Percentiles rank a stretch among this genome's conserved stretches.
Evolutionary conservation across 352 stramenopile species (phyloP).

Genomic region (Heterotrichella gracilis): DNA sequence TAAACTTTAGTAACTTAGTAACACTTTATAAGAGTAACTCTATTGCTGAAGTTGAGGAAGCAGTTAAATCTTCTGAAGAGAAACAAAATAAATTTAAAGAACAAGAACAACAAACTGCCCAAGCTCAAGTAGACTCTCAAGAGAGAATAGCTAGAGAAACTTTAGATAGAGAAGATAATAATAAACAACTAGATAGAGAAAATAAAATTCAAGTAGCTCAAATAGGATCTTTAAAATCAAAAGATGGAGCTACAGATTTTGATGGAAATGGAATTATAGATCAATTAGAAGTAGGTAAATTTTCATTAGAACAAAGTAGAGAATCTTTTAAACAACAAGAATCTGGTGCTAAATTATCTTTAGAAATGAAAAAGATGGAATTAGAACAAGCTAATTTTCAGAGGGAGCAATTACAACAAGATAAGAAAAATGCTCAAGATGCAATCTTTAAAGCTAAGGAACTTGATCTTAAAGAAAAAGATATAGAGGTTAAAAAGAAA

Average conservation of each 20-base stretch:
- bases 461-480: constrained; percentile 12
- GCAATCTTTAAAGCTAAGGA: neutral
- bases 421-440: constrained; percentile 8
- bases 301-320: constrained; percentile 12
- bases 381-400: constrained; percentile 8
- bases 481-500: constrained; percentile 9
- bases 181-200: no score
- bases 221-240: no score
- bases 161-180: no score
- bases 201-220: constrained; percentile 13
- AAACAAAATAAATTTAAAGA: no score
- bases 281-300: constrained; percentile 8
- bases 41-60: no score
- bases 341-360: neutral
- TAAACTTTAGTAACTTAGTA: no score
- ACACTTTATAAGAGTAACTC: no score
- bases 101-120: no score
- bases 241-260: neutral
- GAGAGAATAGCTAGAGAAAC: no score
- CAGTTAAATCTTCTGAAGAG: no score
- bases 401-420: no score
- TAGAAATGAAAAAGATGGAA: constrained; percentile 7
- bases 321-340: neutral
- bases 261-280: constrained; percentile 3
- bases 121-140: no score